Conservation (phyloP, 768 basidiomycete genomes). For the Boletus sp. region DNA sequence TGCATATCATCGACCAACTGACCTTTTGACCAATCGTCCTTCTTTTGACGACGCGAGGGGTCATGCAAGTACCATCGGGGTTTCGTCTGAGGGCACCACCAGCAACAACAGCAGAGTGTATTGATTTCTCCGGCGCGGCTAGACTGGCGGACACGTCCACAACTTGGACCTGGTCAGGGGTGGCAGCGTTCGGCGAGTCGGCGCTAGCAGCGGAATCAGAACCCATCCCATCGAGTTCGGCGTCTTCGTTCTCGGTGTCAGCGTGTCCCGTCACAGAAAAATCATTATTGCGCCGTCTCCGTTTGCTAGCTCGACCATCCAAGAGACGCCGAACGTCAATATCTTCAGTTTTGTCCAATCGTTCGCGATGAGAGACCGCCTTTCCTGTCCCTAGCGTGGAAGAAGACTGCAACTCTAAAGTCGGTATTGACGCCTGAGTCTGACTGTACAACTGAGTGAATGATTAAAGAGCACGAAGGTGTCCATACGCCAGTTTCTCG, state of each 20-base stretch:
- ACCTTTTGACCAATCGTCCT: constrained; percentile 48
- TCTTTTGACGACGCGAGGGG: constrained; percentile 46
- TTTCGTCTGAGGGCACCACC: constrained; percentile 70
- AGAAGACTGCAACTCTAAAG: constrained; percentile 70
- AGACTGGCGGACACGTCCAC: constrained; percentile 16
- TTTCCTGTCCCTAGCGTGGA: constrained; percentile 81
- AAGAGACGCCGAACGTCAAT: constrained; percentile 53
- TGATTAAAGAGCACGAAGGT: neutral
- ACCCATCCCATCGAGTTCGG: constrained; percentile 34
- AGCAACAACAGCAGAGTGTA: constrained; percentile 37
- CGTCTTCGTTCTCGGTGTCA: constrained; percentile 35
- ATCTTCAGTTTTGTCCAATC: constrained; percentile 58
- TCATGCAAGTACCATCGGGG: constrained; percentile 55
- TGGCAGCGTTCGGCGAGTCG: constrained; percentile 1
- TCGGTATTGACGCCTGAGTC: constrained; percentile 67
- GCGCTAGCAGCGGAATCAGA: constrained; percentile 13
- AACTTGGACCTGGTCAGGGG: constrained; percentile 5
- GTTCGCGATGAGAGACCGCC: constrained; percentile 56
- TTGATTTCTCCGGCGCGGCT: constrained; percentile 12
- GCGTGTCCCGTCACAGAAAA: constrained; percentile 5
- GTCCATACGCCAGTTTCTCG: constrained; percentile 73
- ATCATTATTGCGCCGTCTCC: constrained; percentile 44
- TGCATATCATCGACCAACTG: constrained; percentile 18
- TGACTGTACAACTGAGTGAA: constrained; percentile 47
- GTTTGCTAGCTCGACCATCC: constrained; percentile 45